These are phyloP conservation scores for Macroventuria anomochaeta DNA, from an alignment of 2,329 filamentous ascomycete genomes.

Conservation along the genomic window DNA sequence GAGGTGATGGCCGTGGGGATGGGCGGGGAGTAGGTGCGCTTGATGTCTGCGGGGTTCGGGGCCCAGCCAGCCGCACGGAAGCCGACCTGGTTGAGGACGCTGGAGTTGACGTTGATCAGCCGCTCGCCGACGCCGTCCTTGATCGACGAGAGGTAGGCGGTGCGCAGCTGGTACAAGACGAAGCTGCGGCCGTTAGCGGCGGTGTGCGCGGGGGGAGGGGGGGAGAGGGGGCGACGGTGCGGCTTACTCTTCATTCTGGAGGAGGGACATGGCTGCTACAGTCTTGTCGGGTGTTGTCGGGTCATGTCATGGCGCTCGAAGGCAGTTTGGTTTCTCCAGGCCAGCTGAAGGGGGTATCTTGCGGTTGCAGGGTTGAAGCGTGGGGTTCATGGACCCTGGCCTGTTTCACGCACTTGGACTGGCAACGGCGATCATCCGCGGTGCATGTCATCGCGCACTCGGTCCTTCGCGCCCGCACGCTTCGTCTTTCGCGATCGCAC, in stretches of 20 bases:
- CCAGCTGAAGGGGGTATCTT: conserved; percentile 40
- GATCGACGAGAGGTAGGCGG: conserved; percentile 78
- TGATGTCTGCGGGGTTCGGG: conserved; percentile 74
- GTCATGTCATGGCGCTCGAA: conserved; percentile 13
- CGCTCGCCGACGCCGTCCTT: conserved; percentile 86
- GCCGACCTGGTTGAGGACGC: conserved; percentile 77
- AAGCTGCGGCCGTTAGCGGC: conserved; percentile 61
- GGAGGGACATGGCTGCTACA: conserved; percentile 49
- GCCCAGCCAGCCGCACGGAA: conserved; percentile 86
- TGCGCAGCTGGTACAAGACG: conserved; percentile 81
- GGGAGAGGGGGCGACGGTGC: conserved; percentile 3
- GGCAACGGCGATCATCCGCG: conserved; percentile 21
- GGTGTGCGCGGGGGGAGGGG: conserved; percentile 13
- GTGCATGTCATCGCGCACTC: not conserved
- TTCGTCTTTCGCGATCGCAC: not conserved
- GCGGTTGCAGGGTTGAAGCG: not conserved
- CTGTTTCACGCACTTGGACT: conserved; percentile 23
- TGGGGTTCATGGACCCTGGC: conserved; percentile 22
- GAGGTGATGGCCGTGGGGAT: conserved; percentile 83
- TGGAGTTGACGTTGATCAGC: conserved; percentile 80
- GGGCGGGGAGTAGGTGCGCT: conserved; percentile 83
- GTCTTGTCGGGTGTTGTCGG: conserved; percentile 32
- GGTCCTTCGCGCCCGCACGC: no score
- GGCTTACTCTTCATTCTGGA: conserved; percentile 54
- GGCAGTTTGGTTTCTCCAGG: conserved; percentile 25